Conservation (phyloP, 345 rosid species). For the Excoecaria cochinchinensis region DNA sequence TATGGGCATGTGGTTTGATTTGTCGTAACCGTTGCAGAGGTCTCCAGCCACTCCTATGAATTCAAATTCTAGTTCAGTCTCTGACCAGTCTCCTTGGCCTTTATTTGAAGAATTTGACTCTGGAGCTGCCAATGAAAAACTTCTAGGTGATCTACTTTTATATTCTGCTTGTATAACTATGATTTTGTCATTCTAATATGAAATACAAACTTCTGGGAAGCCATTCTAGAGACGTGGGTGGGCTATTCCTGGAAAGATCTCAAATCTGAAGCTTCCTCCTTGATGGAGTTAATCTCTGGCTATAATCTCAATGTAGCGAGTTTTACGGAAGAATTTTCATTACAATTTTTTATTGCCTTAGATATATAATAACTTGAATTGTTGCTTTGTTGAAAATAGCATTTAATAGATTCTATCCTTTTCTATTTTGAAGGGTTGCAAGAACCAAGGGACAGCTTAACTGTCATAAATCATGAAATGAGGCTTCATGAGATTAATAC, state of each 20-base stretch:
- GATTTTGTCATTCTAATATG: background rate
- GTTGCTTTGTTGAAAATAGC: background rate
- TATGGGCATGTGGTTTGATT: constrained; percentile 20
- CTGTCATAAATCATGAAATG: constrained; percentile 56
- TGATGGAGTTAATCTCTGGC: background rate
- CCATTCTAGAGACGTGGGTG: background rate
- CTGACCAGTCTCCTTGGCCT: constrained; percentile 55
- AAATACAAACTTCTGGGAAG: constrained; percentile 2
- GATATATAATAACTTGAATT: background rate
- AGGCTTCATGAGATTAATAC: constrained; percentile 89
- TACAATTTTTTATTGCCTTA: background rate
- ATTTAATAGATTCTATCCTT: constrained; percentile 11
- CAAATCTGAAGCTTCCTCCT: background rate
- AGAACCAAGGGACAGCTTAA: constrained; percentile 48
- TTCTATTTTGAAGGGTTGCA: constrained; percentile 35
- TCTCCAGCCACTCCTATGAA: constrained; percentile 73
- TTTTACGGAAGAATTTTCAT: background rate
- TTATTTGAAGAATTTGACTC: constrained; percentile 66
- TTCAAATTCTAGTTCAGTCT: constrained; percentile 76
- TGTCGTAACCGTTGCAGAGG: constrained; percentile 51
- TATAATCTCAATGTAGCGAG: constrained; percentile 3
- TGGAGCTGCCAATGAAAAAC: constrained; percentile 38
- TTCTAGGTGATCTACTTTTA: constrained; percentile 28
- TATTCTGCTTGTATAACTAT: constrained; percentile 14
- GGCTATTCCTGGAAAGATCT: background rate